Percentiles rank a stretch among this genome's conserved stretches.
Conservation (phyloP, 2,329 filamentous ascomycete species). For the Xylaria sp. region DNA sequence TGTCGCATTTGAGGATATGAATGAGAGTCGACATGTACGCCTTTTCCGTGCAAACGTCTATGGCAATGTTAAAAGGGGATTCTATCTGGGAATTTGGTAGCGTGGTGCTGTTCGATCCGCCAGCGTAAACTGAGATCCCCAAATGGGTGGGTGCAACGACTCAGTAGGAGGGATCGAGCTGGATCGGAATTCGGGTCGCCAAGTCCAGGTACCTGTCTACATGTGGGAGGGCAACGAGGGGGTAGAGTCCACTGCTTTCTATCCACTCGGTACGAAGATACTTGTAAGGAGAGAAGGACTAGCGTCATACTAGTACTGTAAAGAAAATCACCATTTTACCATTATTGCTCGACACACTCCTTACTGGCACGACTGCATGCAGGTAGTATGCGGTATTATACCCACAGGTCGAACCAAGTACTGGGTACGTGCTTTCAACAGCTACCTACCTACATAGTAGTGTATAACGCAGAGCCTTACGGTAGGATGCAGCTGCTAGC, state of each 20-base stretch:
- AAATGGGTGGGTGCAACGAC: conserved; percentile 41
- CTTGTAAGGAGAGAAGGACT: conserved; percentile 1
- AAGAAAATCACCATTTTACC: conserved; percentile 1
- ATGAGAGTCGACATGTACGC: conserved; percentile 43
- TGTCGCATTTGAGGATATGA: conserved; percentile 44
- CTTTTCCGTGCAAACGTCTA: conserved; percentile 44
- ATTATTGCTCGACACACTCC: background rate
- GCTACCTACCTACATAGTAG: too few species aligned
- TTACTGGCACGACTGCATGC: conserved; percentile 12
- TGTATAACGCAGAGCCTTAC: background rate
- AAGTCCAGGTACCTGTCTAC: conserved; percentile 30
- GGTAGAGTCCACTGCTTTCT: background rate
- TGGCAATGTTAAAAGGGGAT: conserved; percentile 52
- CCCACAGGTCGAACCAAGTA: background rate
- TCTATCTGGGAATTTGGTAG: conserved; percentile 45
- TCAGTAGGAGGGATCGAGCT: conserved; percentile 27
- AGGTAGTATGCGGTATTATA: background rate
- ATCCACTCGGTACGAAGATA: background rate
- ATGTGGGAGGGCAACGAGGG: conserved; percentile 15
- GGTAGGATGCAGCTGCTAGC: conserved; percentile 4
- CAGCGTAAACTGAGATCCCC: conserved; percentile 50
- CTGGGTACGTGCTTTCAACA: background rate
- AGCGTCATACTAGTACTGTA: conserved; percentile 15
- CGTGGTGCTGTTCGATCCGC: conserved; percentile 47
- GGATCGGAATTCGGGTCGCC: conserved; percentile 28